Evolutionary conservation across 495 filamentous ascomycete species (phyloP).

Genomic region (Neurospora sp.): DNA sequence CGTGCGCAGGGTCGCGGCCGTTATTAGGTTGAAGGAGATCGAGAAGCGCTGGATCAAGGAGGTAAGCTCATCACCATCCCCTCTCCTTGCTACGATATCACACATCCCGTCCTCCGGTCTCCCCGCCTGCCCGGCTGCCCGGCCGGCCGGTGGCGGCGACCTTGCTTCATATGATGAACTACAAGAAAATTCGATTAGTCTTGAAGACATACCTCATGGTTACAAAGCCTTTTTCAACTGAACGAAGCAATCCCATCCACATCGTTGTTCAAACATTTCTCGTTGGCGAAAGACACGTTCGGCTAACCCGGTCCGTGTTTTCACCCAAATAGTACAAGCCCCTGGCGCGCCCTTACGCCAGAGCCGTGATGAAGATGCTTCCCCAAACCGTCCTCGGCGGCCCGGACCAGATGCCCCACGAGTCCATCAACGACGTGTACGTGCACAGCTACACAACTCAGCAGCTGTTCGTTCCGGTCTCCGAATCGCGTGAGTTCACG

Average conservation of each 20-base stretch:
- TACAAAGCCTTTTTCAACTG: conserved; percentile 37
- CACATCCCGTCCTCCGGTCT: neutral
- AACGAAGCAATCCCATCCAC: neutral
- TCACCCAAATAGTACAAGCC: conserved; percentile 53
- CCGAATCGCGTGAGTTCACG: conserved; percentile 84
- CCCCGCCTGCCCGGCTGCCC: neutral
- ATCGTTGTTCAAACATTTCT: neutral
- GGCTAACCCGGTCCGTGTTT: neutral
- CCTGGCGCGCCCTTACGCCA: conserved; percentile 64
- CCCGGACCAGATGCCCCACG: conserved; percentile 41
- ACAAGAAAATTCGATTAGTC: conserved; percentile 97
- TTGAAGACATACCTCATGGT: conserved; percentile 86
- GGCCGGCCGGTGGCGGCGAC: neutral
- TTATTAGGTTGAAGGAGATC: conserved; percentile 77
- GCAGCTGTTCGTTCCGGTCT: conserved; percentile 83
- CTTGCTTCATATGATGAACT: conserved; percentile 43
- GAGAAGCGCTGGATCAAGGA: conserved; percentile 67
- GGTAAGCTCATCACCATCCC: conserved; percentile 39
- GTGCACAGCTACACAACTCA: conserved; percentile 67
- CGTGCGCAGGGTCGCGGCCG: conserved; percentile 78
- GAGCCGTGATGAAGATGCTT: conserved; percentile 71
- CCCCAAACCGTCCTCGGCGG: conserved; percentile 35
- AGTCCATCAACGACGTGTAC: conserved; percentile 85
- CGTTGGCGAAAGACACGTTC: neutral
- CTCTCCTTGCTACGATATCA: neutral